Evolutionary conservation across 768 basidiomycete genomes (phyloP), one percentile per base, ranked within the genome.

Genomic region (Macrolepiota dolichaula): DNA sequence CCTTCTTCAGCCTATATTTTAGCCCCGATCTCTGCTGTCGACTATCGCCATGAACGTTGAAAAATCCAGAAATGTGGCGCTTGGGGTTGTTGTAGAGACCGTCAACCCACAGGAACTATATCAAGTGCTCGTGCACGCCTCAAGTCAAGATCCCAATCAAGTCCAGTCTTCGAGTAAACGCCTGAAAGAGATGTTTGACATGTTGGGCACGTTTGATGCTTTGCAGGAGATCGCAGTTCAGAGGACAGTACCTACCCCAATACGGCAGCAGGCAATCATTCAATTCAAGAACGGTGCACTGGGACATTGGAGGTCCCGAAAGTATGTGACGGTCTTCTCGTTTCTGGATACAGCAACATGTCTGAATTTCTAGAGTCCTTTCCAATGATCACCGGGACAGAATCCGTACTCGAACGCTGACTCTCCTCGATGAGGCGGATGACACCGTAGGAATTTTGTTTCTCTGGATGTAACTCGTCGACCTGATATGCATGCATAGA

Each of bases 201-300:
- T 84, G 74, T 79, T 85, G 52, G 92, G 92, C 44, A 84, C 88
- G 0, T 89, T 83, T 66, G 85, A 90, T 67, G 81, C 82, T 19
- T 77, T 94, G 51, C 85, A 90, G 65, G 82, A 87, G 64, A 91
- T 94, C 71, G 89, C 91, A 24, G 78, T 84, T 29, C 81, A 85
- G 65, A 76, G 73, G 63, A 72, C 78, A 1, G 71, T 87, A n/a
- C 87, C 90, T 13, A 71, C 89, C 38, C 75, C 76, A 15, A 81
- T 94, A 53, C 85, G 94, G 44, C 83, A 90, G 65, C 90, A 91
- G 70, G 86, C 89, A 25, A 91, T 93, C 64, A 89, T 96, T 58
- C 92, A 94, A 68, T 90, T 95, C 77, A 96, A 96, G 75, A 96
- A 95, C 66, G 80, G 81, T 1, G 87, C 86, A 2, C 71, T 87